These are phyloP conservation scores for Alternaria sp. DNA, from an alignment of 2,329 filamentous ascomycete genomes.

Conservation along the genomic window DNA sequence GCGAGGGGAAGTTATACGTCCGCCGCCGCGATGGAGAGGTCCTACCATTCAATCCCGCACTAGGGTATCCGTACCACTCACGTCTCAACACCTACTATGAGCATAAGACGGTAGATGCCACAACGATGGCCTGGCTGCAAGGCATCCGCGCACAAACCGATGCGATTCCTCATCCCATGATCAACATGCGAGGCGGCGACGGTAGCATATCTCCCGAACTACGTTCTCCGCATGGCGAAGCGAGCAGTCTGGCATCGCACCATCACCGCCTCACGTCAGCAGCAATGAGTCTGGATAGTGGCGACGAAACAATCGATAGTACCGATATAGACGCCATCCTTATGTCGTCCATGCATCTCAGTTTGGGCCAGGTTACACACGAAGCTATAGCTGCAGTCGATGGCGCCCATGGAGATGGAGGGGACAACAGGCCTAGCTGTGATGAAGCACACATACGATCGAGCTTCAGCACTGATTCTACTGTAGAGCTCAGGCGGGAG, in stretches of 20 bases:
- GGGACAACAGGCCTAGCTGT: background rate
- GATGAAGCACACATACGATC: background rate
- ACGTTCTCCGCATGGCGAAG: background rate
- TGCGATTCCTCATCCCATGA: background rate
- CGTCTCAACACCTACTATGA: background rate
- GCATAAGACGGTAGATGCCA: background rate
- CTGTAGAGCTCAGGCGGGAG: background rate
- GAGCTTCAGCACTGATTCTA: conserved; percentile 1
- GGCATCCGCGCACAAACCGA: background rate
- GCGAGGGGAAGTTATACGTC: background rate
- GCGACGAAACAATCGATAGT: background rate
- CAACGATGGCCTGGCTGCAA: background rate
- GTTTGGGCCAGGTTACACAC: background rate
- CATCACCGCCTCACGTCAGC: background rate
- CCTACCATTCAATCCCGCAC: background rate
- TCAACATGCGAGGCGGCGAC: background rate
- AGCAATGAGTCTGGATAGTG: background rate
- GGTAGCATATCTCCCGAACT: background rate
- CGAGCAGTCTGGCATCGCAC: background rate
- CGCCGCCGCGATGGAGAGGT: background rate
- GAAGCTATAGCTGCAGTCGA: background rate
- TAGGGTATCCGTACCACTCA: background rate
- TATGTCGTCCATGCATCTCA: background rate
- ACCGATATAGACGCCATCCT: background rate
- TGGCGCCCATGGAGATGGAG: background rate